Evolutionary conservation across 2,329 filamentous ascomycete genomes (phyloP).

Genomic region (Chaetomiaceae sp.): DNA sequence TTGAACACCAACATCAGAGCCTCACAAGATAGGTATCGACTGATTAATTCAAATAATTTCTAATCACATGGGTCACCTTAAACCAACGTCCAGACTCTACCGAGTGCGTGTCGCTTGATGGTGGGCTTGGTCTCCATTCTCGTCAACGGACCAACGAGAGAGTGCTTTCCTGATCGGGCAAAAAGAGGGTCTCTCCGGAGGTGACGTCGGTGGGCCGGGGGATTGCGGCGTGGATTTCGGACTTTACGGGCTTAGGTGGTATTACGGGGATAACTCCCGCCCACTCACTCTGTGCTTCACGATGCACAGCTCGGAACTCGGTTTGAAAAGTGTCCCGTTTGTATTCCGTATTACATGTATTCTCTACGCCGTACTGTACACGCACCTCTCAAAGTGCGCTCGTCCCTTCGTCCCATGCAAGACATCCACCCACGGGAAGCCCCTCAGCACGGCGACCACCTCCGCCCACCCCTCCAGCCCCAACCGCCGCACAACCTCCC

Average conservation of each 20-base stretch:
- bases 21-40: too few relatives aligned
- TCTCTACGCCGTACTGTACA: too few relatives aligned
- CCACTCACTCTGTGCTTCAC: too few relatives aligned
- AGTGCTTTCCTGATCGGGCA: background rate
- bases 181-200: too few relatives aligned
- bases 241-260: too few relatives aligned
- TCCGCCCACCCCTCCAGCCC: constrained; percentile 1
- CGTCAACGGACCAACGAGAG: background rate
- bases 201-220: background rate
- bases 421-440: constrained; percentile 26
- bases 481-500: background rate
- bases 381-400: constrained; percentile 10
- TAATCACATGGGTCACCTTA: background rate
- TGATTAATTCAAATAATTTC: too few relatives aligned
- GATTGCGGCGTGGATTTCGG: too few relatives aligned
- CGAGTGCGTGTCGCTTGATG: background rate
- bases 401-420: constrained; percentile 20
- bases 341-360: too few relatives aligned
- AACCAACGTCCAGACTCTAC: background rate
- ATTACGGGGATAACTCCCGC: too few relatives aligned
- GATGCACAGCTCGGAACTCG: too few relatives aligned
- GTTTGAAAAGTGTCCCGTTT: too few relatives aligned
- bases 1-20: too few relatives aligned
- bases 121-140: background rate
- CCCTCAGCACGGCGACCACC: background rate